Evolutionary conservation across 2,329 filamentous ascomycete species (phyloP).

Genomic region (Pseudogymnoascus sp.): DNA sequence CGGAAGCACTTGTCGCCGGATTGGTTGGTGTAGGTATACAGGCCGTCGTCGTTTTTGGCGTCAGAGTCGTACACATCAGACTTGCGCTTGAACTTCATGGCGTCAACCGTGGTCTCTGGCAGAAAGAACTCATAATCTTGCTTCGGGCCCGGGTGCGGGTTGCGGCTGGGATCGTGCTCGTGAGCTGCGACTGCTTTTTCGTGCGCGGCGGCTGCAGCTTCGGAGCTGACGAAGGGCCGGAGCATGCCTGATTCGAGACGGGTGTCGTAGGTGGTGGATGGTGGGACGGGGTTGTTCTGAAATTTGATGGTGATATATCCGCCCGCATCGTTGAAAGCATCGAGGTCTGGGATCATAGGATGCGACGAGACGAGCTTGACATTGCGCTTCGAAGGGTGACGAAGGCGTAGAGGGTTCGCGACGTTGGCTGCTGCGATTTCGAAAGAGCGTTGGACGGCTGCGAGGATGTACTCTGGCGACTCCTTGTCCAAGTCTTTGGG

Average conservation of each 20-base stretch:
- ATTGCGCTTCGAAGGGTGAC: conserved; percentile 50
- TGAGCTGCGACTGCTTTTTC: conserved; percentile 45
- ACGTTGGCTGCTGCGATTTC: conserved; percentile 46
- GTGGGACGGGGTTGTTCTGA: conserved; percentile 54
- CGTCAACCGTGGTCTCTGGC: conserved; percentile 40
- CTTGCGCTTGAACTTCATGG: conserved; percentile 50
- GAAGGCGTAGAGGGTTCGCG: conserved; percentile 46
- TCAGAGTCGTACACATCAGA: conserved; percentile 53
- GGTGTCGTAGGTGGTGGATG: conserved; percentile 47
- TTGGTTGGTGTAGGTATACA: conserved; percentile 47
- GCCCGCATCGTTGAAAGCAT: conserved; percentile 62
- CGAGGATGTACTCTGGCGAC: conserved; percentile 59
- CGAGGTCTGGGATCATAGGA: conserved; percentile 57
- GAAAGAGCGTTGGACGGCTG: conserved; percentile 59
- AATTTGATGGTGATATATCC: conserved; percentile 66
- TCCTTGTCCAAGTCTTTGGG: conserved; percentile 48
- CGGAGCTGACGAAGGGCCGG: conserved; percentile 49
- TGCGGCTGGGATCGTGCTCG: conserved; percentile 48
- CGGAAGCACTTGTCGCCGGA: conserved; percentile 46
- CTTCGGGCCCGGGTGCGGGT: conserved; percentile 49
- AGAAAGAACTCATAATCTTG: conserved; percentile 65
- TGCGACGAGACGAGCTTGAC: conserved; percentile 53
- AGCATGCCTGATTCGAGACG: conserved; percentile 57
- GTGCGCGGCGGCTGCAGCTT: conserved; percentile 46
- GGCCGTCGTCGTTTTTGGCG: conserved; percentile 40